Evolutionary conservation across 768 basidiomycete genomes (phyloP), one percentile per base, ranked within the genome.

Genomic region (Rhizopogon vinicolor): DNA sequence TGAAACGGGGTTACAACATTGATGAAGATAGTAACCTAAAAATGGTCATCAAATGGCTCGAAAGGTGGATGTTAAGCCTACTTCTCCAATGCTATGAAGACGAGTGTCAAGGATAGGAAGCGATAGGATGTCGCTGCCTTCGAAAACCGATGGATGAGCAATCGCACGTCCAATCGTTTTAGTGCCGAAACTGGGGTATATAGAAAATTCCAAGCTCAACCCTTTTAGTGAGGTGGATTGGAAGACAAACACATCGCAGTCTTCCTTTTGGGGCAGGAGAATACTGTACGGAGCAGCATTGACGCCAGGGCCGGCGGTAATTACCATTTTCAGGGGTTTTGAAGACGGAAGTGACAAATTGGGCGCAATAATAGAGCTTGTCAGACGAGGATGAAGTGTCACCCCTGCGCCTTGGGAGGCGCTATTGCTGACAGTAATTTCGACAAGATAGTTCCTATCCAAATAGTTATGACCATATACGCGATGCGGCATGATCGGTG

Each of bases 391-490:
- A 57, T 87, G 85, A 31, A 93, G 77, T 53, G 82, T 83, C 60
- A 95, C 78, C 40, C 63, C 59, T 13, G 63, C 52, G 40, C 65
- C 70, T 16, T 70, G 62, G 1, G 72, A 71, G 58, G 84, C 82
- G 19, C 62, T 60, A n/a, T 58, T 44, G 2, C 93, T 93, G 43
- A 98, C 83, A 0, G 88, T 84, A 44, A 99, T 78, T 63, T 96
- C 91, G 5, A 98, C 84, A 35, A 98, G 77, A 64, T 85, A 85
- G 48, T 85, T 85, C 64, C 84, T 87, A 70, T 96, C 93, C 51
- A 99, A 79, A 70, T 91, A 93, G 65, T 92, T 96, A 74, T 99
- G 96, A 7, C 96, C 96, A 68, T 99, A 99, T 33, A 96, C 90
- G 52, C 93, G 85, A 67, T 98, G 93, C 29, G 97, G 94, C 83